These are phyloP conservation scores for Cryptococcus floricola DNA, from an alignment of 1,284 basidiomycete genomes.

Conservation along the genomic window DNA sequence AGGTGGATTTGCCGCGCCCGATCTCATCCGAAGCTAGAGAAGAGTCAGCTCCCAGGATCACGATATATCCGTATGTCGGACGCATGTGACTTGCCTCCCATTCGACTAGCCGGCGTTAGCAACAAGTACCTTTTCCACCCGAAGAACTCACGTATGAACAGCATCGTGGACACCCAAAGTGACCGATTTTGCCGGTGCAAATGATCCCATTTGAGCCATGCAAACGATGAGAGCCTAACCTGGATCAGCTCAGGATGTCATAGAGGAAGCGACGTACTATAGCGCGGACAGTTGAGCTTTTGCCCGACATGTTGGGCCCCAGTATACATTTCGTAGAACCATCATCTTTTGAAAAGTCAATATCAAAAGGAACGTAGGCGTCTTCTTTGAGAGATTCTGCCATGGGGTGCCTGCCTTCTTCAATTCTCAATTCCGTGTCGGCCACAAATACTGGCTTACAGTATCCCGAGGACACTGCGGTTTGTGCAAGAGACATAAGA, in stretches of 20 bases:
- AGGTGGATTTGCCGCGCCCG: slow-evolving; percentile 77
- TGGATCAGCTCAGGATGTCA: not conserved
- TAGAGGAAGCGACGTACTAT: slow-evolving; percentile 20
- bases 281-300: slow-evolving; percentile 45
- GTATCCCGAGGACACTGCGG: slow-evolving; percentile 39
- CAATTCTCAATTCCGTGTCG: slow-evolving; percentile 53
- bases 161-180: slow-evolving; percentile 74
- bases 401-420: slow-evolving; percentile 62
- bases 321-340: slow-evolving; percentile 37
- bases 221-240: slow-evolving; percentile 40
- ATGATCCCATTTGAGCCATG: slow-evolving; percentile 56
- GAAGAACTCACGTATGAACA: slow-evolving; percentile 72
- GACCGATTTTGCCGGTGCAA: slow-evolving; percentile 64
- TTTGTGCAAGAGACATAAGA: slow-evolving; percentile 43
- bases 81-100: slow-evolving; percentile 31
- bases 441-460: slow-evolving; percentile 71
- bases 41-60: not conserved
- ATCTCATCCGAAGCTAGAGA: slow-evolving; percentile 75
- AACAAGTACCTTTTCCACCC: not conserved
- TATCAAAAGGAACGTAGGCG: slow-evolving; percentile 67
- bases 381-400: slow-evolving; percentile 69
- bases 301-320: slow-evolving; percentile 49
- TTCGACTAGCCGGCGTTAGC: slow-evolving; percentile 22
- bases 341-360: slow-evolving; percentile 45
- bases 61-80: not conserved